These are phyloP conservation scores for Hypoxylon fragiforme DNA, from an alignment of 495 filamentous ascomycete species.

Conservation along the genomic window DNA sequence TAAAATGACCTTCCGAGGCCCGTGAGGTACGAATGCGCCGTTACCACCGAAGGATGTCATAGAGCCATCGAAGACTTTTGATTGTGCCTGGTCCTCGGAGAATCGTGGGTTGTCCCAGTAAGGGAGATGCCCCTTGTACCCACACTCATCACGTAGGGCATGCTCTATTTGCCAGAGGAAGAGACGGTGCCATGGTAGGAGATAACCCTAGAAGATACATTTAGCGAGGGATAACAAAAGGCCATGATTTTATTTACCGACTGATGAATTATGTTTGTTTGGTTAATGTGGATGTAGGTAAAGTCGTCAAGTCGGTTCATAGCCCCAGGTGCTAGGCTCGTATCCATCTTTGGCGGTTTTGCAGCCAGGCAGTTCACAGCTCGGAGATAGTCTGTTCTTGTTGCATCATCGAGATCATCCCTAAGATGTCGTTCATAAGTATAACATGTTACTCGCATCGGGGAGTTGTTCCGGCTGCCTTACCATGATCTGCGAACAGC, in stretches of 20 bases:
- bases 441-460: too few relatives aligned
- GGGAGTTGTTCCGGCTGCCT: conserved; percentile 6
- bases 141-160: conserved; percentile 68
- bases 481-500: conserved; percentile 54
- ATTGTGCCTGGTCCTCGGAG: conserved; percentile 52
- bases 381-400: conserved; percentile 63
- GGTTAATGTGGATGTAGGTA: conserved; percentile 65
- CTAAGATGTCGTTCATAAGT: conserved; percentile 37
- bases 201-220: conserved; percentile 52
- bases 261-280: conserved; percentile 63
- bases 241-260: conserved; percentile 37
- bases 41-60: conserved; percentile 64
- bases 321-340: conserved; percentile 41
- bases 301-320: conserved; percentile 65
- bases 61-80: conserved; percentile 65
- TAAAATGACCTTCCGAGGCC: conserved; percentile 20
- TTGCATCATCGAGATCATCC: conserved; percentile 49
- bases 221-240: background rate
- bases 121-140: conserved; percentile 58
- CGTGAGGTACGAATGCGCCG: conserved; percentile 48
- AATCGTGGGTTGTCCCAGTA: conserved; percentile 70
- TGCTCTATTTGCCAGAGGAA: conserved; percentile 67
- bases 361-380: conserved; percentile 67
- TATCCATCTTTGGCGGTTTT: conserved; percentile 53
- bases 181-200: conserved; percentile 73